phyloP scores from a whole-genome alignment of 345 rosid species.

The Eucalyptus cladocalyx region DNA sequence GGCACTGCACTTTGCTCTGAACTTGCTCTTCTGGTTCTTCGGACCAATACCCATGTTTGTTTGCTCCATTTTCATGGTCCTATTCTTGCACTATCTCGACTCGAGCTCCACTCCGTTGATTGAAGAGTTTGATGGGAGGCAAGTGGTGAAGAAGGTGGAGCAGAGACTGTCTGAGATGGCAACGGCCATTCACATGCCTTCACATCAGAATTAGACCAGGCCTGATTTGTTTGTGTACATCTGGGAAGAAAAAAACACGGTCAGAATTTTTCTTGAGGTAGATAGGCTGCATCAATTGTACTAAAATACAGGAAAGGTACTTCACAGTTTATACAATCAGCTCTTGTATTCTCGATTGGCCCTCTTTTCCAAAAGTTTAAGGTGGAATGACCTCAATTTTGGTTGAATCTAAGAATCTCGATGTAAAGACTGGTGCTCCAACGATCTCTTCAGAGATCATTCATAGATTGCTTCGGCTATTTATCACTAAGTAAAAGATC shows the following conservation, averaged over 20 bases:
- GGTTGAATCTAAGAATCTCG: not conserved
- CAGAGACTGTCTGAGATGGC: not conserved
- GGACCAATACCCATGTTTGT: constrained; percentile 81
- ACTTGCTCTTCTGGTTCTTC: constrained; percentile 63
- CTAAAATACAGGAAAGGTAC: not conserved
- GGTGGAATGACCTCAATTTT: not conserved
- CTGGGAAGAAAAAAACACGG: not conserved
- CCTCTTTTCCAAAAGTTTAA: not conserved
- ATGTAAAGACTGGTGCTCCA: not conserved
- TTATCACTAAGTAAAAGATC: not conserved
- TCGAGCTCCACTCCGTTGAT: constrained; percentile 29
- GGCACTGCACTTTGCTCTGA: constrained; percentile 57
- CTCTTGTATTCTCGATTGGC: not conserved
- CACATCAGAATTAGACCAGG: not conserved
- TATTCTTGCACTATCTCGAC: constrained; percentile 35
- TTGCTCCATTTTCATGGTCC: constrained; percentile 39
- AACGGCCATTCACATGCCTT: not conserved
- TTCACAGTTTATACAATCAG: not conserved
- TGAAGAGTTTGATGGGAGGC: not conserved
- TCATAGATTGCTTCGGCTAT: not conserved
- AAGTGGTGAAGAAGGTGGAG: not conserved
- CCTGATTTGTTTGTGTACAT: not conserved
- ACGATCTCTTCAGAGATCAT: not conserved
- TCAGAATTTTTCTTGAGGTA: not conserved
- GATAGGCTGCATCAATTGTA: not conserved